Evolutionary conservation across 768 basidiomycete genomes (phyloP), one percentile per base, ranked within the genome.

Genomic region (Amanita inopinata): DNA sequence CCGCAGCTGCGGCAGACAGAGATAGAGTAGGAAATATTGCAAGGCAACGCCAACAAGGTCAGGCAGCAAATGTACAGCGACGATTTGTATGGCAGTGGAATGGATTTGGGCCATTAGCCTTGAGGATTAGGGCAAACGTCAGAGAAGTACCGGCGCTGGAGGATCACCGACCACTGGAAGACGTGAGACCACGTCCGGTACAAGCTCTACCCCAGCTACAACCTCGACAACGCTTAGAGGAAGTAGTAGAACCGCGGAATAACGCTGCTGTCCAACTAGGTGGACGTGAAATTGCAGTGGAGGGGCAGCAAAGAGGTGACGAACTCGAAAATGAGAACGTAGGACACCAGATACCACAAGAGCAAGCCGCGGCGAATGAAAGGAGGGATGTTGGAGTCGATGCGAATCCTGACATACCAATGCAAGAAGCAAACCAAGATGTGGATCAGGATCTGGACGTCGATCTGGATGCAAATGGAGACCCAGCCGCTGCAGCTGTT

Each of bases 401-500:
- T n/a, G n/a, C n/a, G n/a, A n/a, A n/a, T n/a, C n/a, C n/a, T n/a
- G n/a, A n/a, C n/a, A n/a, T n/a, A n/a, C n/a, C n/a, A n/a, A n/a
- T n/a, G n/a, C 7, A 28, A 6, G n/a, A 28, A 6, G 27, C 27
- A 6, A 28, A 28, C 27, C 27, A 28, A 28, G 27, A 28, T 7
- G 7, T 28, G 27, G 39, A n/a, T n/a, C n/a, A n/a, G n/a, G n/a
- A n/a, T n/a, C n/a, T n/a, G 1, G 58, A 55, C 11, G 54, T 40
- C 4, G 45, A n/a, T 14, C 53, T 43, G 35, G 54, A 38, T 10
- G 63, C 54, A 10, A 64, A 67, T n/a, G 45, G 63, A 9, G 60
- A 67, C 47, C 63, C 65, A 32, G 60, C 68, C 20, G 66, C 51
- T 11, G 76, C 64, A 5, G 72, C 61, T 0, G 54, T 63, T 7